Base-by-base conservation (phyloP, 129 eudicot genomes). In the Arctium lappa region DNA sequence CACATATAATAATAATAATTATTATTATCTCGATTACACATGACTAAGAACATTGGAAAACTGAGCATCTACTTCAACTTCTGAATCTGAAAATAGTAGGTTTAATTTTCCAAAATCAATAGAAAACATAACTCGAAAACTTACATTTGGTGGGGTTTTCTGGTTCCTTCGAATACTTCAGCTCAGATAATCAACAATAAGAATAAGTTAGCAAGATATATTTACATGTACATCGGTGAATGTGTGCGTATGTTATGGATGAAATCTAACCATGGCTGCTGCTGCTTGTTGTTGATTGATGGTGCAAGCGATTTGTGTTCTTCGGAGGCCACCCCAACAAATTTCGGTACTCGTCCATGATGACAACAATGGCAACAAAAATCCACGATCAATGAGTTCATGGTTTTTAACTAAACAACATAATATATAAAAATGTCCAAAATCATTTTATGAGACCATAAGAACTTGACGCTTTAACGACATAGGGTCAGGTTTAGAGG, bases 121-220 rank as follows among this genome's bases (percentile, higher is more conserved):
- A 34, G 15, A 46, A 16, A 53, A 42, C 12, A 42, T 0, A 27
- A 44, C 10, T 8, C 71, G 16, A 83, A 18, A 22, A 33, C 91
- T 65, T 86, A 90, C 94, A 90, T 78, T 90, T 90, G 88, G 94
- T 90, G 13, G 88, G 87, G 82, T 90, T 90, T 39, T 86, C 91
- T 53, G 94, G 91, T 74, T 90, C 94, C 84, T 80, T 86, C 0
- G 94, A 90, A 76, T 90, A 90, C 80, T 90, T 90, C 81, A 90
- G 91, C 94, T 90, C 83, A 79, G 18, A 86, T 81, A 10, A 50
- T 38, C 31, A 5, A 0, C 38, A 39, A 77, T 2, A 63, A 46
- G 2, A 34, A 78, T 1, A 79, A 39, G 6, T 81, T 34, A 72
- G 60, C 32, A 29, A 69, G 3, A 77, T 1, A 16, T 18, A 50